Conservation (phyloP, 768 basidiomycete genomes). For the Termitomyces bulborhizus region DNA sequence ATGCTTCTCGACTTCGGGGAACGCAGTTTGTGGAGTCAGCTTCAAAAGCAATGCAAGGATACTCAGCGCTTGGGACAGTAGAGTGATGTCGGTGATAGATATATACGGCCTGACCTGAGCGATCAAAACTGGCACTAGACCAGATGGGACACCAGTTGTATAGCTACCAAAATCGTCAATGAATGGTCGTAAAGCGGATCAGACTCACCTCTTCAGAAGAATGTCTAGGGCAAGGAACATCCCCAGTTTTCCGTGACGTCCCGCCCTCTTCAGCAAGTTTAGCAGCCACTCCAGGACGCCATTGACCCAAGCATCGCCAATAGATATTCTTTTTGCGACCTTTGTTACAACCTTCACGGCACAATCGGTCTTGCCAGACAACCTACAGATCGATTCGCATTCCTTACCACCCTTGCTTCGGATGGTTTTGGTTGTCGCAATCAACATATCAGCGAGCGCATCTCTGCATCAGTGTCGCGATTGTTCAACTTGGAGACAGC, state of each 20-base stretch:
- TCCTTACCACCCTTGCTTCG: conserved; percentile 67
- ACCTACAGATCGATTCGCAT: conserved; percentile 76
- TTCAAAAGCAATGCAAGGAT: conserved; percentile 67
- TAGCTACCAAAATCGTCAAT: conserved; percentile 21
- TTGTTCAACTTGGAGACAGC: conserved; percentile 63
- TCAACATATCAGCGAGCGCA: conserved; percentile 86
- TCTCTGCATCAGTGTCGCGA: conserved; percentile 88
- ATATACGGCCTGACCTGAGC: conserved; percentile 68
- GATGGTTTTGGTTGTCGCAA: conserved; percentile 73
- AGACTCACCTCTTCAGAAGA: conserved; percentile 55
- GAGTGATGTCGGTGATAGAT: conserved; percentile 67
- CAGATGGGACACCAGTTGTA: conserved; percentile 39
- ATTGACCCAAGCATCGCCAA: conserved; percentile 76
- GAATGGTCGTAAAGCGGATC: neutral
- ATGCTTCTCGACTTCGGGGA: conserved; percentile 72
- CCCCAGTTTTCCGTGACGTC: conserved; percentile 69
- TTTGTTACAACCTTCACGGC: conserved; percentile 81
- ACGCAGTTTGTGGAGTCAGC: conserved; percentile 57
- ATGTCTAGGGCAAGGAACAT: conserved; percentile 74
- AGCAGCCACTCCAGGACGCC: conserved; percentile 75
- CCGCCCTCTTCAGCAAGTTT: conserved; percentile 69
- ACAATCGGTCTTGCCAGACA: conserved; percentile 63
- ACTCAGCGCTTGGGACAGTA: conserved; percentile 66
- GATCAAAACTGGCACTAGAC: conserved; percentile 58
- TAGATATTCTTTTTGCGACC: conserved; percentile 72